Evolutionary conservation across 2,329 filamentous ascomycete genomes (phyloP).

Genomic region (Cladorrhinum sp.): DNA sequence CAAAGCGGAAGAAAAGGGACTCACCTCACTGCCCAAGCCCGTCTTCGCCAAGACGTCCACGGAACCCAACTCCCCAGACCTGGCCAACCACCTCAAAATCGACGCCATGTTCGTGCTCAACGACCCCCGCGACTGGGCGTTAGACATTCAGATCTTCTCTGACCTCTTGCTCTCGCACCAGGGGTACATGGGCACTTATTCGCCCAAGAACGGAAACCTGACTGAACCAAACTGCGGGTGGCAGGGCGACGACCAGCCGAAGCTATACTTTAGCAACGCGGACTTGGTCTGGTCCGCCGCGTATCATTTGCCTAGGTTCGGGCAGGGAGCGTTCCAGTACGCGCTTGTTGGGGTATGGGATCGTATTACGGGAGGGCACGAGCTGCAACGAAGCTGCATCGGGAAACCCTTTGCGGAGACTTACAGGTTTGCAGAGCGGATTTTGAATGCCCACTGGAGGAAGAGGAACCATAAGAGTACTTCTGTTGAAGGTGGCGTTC

Average conservation of each 20-base stretch:
- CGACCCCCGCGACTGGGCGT: constrained; percentile 92
- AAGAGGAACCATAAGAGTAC: constrained; percentile 13
- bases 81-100: constrained; percentile 61
- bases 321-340: constrained; percentile 86
- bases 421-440: constrained; percentile 78
- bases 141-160: constrained; percentile 79
- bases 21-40: constrained; percentile 54
- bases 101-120: constrained; percentile 93
- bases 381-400: constrained; percentile 64
- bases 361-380: constrained; percentile 61
- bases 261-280: constrained; percentile 82
- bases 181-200: constrained; percentile 81
- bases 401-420: constrained; percentile 79
- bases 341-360: constrained; percentile 78
- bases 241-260: constrained; percentile 76
- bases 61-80: constrained; percentile 22
- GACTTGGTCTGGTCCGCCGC: constrained; percentile 86
- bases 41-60: constrained; percentile 41
- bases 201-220: constrained; percentile 63
- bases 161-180: constrained; percentile 76
- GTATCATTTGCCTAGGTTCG: constrained; percentile 81
- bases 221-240: constrained; percentile 71
- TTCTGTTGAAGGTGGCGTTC: too few relatives aligned
- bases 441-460: constrained; percentile 55
- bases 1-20: constrained; percentile 58